A percentile compares a stretch with the other conserved stretches of the same genome.
Evolutionary conservation across 495 filamentous ascomycete genomes (phyloP).

Genomic region (Aspergillus carlsbadensis): DNA sequence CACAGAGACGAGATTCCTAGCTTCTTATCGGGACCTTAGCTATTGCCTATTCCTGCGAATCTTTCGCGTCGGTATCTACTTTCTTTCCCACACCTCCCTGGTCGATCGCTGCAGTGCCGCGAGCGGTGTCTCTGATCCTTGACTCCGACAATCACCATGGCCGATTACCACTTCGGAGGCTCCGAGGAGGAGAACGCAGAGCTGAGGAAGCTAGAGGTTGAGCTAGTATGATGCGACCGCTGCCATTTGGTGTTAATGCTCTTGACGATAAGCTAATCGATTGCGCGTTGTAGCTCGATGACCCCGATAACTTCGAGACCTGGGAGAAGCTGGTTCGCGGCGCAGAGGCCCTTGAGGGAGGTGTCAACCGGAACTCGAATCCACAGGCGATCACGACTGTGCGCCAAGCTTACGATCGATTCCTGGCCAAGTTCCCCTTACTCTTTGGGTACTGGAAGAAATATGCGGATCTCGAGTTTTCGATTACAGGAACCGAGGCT

Average conservation of each 20-base stretch:
- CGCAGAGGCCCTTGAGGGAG: slow-evolving; percentile 83
- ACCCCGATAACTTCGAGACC: slow-evolving; percentile 88
- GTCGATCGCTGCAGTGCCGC: neutral
- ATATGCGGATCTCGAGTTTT: slow-evolving; percentile 97
- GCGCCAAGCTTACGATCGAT: slow-evolving; percentile 83
- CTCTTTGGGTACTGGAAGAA: slow-evolving; percentile 99
- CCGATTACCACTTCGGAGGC: slow-evolving; percentile 67
- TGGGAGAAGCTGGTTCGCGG: slow-evolving; percentile 92
- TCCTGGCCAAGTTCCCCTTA: slow-evolving; percentile 92
- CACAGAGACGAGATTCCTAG: no score
- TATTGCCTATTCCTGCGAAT: no score
- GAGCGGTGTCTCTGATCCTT: neutral
- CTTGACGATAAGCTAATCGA: slow-evolving; percentile 4
- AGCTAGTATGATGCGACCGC: slow-evolving; percentile 58
- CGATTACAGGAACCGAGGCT: slow-evolving; percentile 92
- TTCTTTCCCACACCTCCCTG: neutral
- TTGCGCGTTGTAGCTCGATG: slow-evolving; percentile 47
- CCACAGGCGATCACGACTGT: slow-evolving; percentile 87
- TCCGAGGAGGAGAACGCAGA: slow-evolving; percentile 85
- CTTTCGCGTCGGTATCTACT: neutral
- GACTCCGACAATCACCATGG: slow-evolving; percentile 33
- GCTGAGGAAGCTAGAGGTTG: slow-evolving; percentile 71
- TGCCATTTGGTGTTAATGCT: neutral
- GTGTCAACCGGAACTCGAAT: slow-evolving; percentile 93
- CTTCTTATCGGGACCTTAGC: no score